Percentiles rank a stretch among this genome's conserved stretches.
Evolutionary conservation across 2,329 filamentous ascomycete species (phyloP).

Genomic region (Chaetothyriales sp.): DNA sequence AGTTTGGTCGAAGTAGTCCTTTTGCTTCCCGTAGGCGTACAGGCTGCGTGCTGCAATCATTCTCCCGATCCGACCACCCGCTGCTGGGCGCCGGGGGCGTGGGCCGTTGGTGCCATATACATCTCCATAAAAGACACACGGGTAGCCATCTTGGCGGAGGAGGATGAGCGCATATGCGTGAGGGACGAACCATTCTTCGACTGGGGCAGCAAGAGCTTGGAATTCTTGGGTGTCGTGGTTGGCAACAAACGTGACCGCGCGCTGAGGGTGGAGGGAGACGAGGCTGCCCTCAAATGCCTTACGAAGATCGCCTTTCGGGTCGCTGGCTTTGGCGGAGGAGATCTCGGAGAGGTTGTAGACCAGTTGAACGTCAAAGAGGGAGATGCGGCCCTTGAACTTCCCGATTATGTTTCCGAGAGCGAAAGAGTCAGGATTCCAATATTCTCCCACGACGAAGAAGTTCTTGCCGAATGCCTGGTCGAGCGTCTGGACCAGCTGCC

Average conservation of each 20-base stretch:
- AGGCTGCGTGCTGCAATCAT: slow-evolving; percentile 50
- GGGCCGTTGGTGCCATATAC: slow-evolving; percentile 48
- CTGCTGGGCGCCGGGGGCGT: slow-evolving; percentile 41
- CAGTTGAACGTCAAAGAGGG: slow-evolving; percentile 55
- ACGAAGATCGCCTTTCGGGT: slow-evolving; percentile 42
- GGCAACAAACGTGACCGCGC: slow-evolving; percentile 46
- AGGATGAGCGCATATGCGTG: slow-evolving; percentile 61
- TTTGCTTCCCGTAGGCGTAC: slow-evolving; percentile 53
- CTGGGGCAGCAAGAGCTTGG: slow-evolving; percentile 10
- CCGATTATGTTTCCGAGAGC: slow-evolving; percentile 46
- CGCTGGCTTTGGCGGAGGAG: slow-evolving; percentile 31
- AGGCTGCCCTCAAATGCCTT: slow-evolving; percentile 49
- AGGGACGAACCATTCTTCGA: slow-evolving; percentile 43
- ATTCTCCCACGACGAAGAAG: slow-evolving; percentile 57
- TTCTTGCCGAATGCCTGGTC: slow-evolving; percentile 35
- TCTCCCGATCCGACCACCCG: slow-evolving; percentile 43
- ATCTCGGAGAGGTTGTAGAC: slow-evolving; percentile 55
- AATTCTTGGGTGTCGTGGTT: slow-evolving; percentile 33
- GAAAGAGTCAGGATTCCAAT: slow-evolving; percentile 48
- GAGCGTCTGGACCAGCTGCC: slow-evolving; percentile 46
- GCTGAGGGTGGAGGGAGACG: slow-evolving; percentile 39
- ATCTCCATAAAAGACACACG: slow-evolving; percentile 59
- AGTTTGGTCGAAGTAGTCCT: slow-evolving; percentile 48
- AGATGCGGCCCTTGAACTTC: slow-evolving; percentile 44
- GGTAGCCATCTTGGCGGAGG: slow-evolving; percentile 43